Evolutionary conservation across 345 rosid genomes (phyloP).

Genomic region (Passiflora organensis): DNA sequence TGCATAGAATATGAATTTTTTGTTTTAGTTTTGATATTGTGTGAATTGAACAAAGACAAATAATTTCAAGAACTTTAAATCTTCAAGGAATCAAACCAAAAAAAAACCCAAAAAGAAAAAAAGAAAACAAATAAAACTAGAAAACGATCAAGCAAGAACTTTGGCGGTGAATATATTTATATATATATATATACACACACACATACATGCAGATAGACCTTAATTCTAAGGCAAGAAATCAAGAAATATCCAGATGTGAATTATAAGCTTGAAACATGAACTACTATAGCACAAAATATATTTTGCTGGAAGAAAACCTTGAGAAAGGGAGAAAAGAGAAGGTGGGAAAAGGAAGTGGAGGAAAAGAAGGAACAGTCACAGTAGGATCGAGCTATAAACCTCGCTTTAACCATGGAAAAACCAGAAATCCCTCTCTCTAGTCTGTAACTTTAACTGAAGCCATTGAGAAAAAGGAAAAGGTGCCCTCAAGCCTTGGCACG

Average conservation of each 20-base stretch:
- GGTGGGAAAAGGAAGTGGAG: conserved; percentile 1
- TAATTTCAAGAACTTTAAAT: too few relatives aligned
- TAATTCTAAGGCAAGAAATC: conserved; percentile 2
- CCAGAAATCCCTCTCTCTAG: conserved; percentile 49
- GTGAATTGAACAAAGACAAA: too few relatives aligned
- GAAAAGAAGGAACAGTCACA: conserved; percentile 31
- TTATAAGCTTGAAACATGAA: background rate
- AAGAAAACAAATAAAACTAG: too few relatives aligned
- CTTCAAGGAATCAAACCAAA: too few relatives aligned
- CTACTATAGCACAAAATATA: background rate
- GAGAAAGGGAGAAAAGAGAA: conserved; percentile 4
- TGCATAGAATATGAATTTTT: too few relatives aligned
- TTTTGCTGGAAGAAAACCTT: conserved; percentile 3
- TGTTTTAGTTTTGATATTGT: too few relatives aligned
- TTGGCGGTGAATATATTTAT: background rate
- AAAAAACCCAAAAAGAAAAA: background rate
- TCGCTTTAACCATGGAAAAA: conserved; percentile 42
- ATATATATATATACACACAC: background rate
- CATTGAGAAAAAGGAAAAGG: conserved; percentile 26
- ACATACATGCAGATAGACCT: too few relatives aligned
- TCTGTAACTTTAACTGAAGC: conserved; percentile 59
- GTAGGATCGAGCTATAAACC: conserved; percentile 36
- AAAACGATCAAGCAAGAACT: background rate
- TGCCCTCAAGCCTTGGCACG: conserved; percentile 14
- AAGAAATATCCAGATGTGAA: conserved; percentile 8